Conservation (phyloP, 2,329 filamentous ascomycete species). For the Hypoxylon sp. region DNA sequence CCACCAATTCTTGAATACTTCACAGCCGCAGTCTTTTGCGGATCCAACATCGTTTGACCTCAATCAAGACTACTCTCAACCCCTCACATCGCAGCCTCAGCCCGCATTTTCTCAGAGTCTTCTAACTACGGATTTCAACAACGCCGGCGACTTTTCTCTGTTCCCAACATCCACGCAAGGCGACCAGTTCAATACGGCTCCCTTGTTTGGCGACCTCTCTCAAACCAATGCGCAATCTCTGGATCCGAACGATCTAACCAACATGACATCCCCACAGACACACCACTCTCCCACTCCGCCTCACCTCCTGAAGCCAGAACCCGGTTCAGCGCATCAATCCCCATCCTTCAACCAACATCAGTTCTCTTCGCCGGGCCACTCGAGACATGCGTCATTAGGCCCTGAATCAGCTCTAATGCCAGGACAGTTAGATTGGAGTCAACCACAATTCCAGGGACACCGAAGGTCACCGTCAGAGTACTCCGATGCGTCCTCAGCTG, state of each 20-base stretch:
- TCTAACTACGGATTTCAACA: slow-evolving; percentile 66
- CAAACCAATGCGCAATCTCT: slow-evolving; percentile 59
- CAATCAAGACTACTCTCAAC: slow-evolving; percentile 55
- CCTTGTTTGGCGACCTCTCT: slow-evolving; percentile 70
- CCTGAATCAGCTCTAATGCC: slow-evolving; percentile 71
- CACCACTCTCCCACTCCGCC: slow-evolving; percentile 71
- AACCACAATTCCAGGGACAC: slow-evolving; percentile 81
- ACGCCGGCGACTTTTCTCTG: slow-evolving; percentile 72
- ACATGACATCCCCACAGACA: slow-evolving; percentile 69
- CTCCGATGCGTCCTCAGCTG: slow-evolving; percentile 89
- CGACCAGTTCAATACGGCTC: slow-evolving; percentile 71
- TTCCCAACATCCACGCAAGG: slow-evolving; percentile 70
- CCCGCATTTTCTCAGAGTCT: slow-evolving; percentile 62
- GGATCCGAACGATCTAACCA: slow-evolving; percentile 64
- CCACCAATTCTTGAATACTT: slow-evolving; percentile 66
- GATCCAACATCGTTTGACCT: slow-evolving; percentile 55
- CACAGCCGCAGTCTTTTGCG: slow-evolving; percentile 62
- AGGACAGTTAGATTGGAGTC: slow-evolving; percentile 69
- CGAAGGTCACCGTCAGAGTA: slow-evolving; percentile 90
- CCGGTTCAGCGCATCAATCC: slow-evolving; percentile 69
- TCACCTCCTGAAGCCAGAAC: slow-evolving; percentile 67
- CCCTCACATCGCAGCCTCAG: slow-evolving; percentile 62
- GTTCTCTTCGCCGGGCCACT: slow-evolving; percentile 67
- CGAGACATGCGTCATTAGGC: slow-evolving; percentile 70
- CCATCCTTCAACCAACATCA: slow-evolving; percentile 70